Percentiles rank a stretch among this genome's conserved stretches.
These are phyloP conservation scores for Brasilioporus rufonigricans DNA, from an alignment of 768 basidiomycete genomes.

Conservation along the genomic window DNA sequence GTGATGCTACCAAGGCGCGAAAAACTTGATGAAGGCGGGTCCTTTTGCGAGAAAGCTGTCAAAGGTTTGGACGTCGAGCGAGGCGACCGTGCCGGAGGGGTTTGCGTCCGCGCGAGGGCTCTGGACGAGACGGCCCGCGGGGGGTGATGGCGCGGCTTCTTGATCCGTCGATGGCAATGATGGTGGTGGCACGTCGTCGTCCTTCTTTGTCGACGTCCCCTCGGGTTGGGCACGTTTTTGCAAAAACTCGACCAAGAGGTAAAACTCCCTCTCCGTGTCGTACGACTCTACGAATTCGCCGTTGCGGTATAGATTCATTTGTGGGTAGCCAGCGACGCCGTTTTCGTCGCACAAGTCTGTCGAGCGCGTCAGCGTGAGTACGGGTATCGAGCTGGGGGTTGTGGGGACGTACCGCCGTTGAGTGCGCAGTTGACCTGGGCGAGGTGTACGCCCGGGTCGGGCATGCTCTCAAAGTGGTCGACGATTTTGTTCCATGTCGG, in stretches of 20 bases:
- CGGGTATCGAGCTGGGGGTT: too few species aligned
- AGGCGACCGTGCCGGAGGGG: constrained; percentile 25
- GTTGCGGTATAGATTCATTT: constrained; percentile 68
- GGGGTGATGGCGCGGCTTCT: not conserved
- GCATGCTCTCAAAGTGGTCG: constrained; percentile 44
- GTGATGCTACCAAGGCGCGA: constrained; percentile 73
- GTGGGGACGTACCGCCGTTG: constrained; percentile 74
- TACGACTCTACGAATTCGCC: constrained; percentile 62
- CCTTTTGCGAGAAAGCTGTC: constrained; percentile 40
- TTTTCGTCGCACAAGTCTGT: constrained; percentile 80
- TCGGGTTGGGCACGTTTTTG: constrained; percentile 38
- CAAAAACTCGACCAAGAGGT: constrained; percentile 56
- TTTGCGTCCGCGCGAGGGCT: constrained; percentile 14
- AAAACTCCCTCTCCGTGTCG: constrained; percentile 50
- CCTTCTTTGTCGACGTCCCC: not conserved
- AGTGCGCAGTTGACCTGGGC: constrained; percentile 82
- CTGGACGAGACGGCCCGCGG: constrained; percentile 16
- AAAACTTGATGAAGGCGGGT: constrained; percentile 74
- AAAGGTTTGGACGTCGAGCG: constrained; percentile 36
- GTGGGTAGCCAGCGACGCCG: constrained; percentile 68
- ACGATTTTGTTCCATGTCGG: constrained; percentile 80
- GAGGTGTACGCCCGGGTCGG: constrained; percentile 46
- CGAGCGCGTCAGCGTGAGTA: not conserved
- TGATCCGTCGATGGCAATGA: constrained; percentile 3
- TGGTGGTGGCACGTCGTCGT: not conserved